These are phyloP conservation scores for Nicotiana rustica DNA, from an alignment of 305 asterid species.

Conservation along the genomic window DNA sequence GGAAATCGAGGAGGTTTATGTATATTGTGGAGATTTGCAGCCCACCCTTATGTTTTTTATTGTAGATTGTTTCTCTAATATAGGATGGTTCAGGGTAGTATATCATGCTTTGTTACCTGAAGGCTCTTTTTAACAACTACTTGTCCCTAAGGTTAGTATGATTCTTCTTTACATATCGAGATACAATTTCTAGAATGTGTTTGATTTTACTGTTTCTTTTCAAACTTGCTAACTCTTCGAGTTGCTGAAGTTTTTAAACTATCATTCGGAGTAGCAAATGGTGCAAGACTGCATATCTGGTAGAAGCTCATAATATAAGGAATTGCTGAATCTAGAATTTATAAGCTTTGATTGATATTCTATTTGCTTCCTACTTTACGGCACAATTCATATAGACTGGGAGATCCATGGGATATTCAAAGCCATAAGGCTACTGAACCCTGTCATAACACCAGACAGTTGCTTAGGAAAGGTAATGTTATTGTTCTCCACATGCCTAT, in stretches of 20 bases:
- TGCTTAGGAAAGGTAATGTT: background rate
- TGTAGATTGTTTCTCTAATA: background rate
- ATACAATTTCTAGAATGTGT: background rate
- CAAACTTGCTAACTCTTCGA: background rate
- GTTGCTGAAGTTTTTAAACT: background rate
- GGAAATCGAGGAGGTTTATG: background rate
- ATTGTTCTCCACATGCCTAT: background rate
- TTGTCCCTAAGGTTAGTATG: background rate
- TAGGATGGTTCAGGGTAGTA: background rate
- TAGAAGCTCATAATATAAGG: background rate
- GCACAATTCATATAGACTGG: background rate
- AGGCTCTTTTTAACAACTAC: background rate
- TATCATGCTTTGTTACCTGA: conserved; percentile 22
- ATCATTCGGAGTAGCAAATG: background rate
- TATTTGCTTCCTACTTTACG: conserved; percentile 1
- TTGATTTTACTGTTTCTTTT: background rate
- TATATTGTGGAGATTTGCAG: background rate
- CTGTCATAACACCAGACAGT: background rate
- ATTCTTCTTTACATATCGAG: background rate
- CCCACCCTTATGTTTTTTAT: background rate
- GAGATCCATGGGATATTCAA: background rate
- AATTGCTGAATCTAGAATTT: background rate
- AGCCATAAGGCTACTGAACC: too few relatives aligned
- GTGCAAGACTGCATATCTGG: background rate
- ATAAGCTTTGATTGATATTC: background rate